Conservation (phyloP, 2,329 filamentous ascomycete genomes). For the Drechslerella stenobrocha region DNA sequence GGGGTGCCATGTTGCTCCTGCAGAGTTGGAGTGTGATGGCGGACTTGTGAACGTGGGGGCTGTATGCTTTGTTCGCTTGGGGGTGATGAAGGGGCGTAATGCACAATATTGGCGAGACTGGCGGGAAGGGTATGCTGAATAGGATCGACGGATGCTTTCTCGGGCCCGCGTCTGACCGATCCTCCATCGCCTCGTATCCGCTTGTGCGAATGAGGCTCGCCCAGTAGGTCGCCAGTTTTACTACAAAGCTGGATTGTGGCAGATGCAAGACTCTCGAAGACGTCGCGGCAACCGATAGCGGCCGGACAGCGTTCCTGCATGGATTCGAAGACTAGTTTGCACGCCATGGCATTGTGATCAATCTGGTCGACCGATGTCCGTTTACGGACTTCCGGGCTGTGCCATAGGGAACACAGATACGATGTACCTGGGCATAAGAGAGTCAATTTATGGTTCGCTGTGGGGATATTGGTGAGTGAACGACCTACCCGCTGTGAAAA, state of each 20-base stretch:
- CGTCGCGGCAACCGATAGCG: conserved; percentile 51
- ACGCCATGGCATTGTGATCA: conserved; percentile 50
- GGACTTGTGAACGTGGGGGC: conserved; percentile 27
- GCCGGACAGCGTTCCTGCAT: conserved; percentile 52
- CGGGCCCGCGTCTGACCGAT: conserved; percentile 27
- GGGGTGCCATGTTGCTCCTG: conserved; percentile 19
- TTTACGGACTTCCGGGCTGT: conserved; percentile 51
- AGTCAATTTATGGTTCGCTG: conserved; percentile 56
- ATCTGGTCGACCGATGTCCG: conserved; percentile 51
- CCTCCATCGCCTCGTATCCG: conserved; percentile 49
- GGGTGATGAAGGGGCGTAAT: conserved; percentile 32
- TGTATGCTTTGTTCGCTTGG: conserved; percentile 42
- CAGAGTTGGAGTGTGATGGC: conserved; percentile 25
- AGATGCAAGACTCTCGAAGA: conserved; percentile 51
- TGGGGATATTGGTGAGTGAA: conserved; percentile 56
- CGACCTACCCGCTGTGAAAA: conserved; percentile 59
- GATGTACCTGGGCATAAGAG: conserved; percentile 49
- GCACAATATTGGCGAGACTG: conserved; percentile 51
- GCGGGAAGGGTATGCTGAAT: conserved; percentile 49
- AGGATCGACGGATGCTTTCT: conserved; percentile 44
- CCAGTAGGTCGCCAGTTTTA: conserved; percentile 43
- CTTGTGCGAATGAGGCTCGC: conserved; percentile 44
- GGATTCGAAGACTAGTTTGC: conserved; percentile 51
- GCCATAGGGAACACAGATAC: conserved; percentile 52
- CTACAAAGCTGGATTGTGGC: conserved; percentile 51